A percentile compares a stretch with the other conserved stretches of the same genome.
These are phyloP conservation scores for Sphagnum magellanicum DNA, from an alignment of 228 moss, liverwort and hornwort genomes.

Conservation along the genomic window DNA sequence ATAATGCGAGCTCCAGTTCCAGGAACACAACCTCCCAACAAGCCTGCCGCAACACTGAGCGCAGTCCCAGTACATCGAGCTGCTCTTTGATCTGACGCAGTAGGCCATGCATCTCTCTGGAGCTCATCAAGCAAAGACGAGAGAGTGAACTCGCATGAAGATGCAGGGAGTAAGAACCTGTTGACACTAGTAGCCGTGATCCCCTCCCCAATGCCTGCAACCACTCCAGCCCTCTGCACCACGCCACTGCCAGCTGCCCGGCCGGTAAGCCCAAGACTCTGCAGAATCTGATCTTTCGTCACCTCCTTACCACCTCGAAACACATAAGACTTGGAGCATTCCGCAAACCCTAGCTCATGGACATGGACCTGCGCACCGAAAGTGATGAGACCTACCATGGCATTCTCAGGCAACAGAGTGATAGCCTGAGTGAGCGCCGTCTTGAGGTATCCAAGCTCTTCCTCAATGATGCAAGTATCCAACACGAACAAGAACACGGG, in stretches of 20 bases:
- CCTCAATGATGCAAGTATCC: slow-evolving; percentile 93
- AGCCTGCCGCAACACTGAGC: slow-evolving; percentile 79
- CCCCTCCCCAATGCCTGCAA: slow-evolving; percentile 85
- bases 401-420: slow-evolving; percentile 82
- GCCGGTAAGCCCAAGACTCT: slow-evolving; percentile 74
- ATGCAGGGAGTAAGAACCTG: slow-evolving; percentile 77
- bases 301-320: slow-evolving; percentile 95
- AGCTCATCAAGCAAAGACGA: slow-evolving; percentile 84
- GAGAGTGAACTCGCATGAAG: slow-evolving; percentile 90
- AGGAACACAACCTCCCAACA: slow-evolving; percentile 91
- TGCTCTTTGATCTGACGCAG: slow-evolving; percentile 79
- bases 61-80: slow-evolving; percentile 90
- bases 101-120: slow-evolving; percentile 85
- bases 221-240: slow-evolving; percentile 50
- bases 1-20: slow-evolving; percentile 97
- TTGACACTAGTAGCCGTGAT: slow-evolving; percentile 71
- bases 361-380: slow-evolving; percentile 96
- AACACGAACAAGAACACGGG: slow-evolving; percentile 91
- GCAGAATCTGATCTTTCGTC: slow-evolving; percentile 92
- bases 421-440: slow-evolving; percentile 80
- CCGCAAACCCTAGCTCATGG: slow-evolving; percentile 93
- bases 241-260: slow-evolving; percentile 52
- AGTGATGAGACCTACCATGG: slow-evolving; percentile 85
- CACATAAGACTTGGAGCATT: slow-evolving; percentile 90
- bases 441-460: slow-evolving; percentile 82